These are phyloP conservation scores for Rhododendron mucronatum DNA, from an alignment of 148 eudicot genomes.

Conservation along the genomic window DNA sequence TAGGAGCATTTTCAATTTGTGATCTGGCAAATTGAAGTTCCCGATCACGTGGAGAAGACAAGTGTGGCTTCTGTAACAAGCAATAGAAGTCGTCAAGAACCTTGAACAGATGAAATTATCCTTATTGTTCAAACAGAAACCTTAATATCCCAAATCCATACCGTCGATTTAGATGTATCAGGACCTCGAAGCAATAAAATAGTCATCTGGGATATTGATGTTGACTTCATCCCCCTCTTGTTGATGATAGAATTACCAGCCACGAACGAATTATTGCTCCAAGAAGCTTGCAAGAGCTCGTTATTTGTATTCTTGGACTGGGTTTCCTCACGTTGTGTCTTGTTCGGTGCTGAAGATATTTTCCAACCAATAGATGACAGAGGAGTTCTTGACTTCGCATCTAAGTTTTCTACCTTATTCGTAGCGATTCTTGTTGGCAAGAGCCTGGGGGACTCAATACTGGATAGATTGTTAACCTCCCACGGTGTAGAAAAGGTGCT, in stretches of 20 bases:
- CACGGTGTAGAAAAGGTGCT: not conserved
- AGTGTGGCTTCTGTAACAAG: conserved; percentile 33
- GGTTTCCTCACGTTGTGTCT: not conserved
- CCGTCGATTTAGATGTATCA: conserved; percentile 27
- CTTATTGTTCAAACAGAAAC: not conserved
- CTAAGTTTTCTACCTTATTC: not conserved
- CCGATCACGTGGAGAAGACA: conserved; percentile 45
- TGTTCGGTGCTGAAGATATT: not conserved
- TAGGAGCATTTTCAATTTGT: conserved; percentile 52
- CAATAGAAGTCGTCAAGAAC: conserved; percentile 2
- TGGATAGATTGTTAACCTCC: not conserved
- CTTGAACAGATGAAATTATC: not conserved
- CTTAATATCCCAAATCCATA: conserved; percentile 20
- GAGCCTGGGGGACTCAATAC: not conserved
- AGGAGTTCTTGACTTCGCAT: conserved; percentile 16
- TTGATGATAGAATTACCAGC: conserved; percentile 26
- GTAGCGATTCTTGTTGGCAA: not conserved
- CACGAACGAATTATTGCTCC: conserved; percentile 19
- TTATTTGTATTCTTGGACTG: not conserved
- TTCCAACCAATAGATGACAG: conserved; percentile 10
- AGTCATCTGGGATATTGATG: conserved; percentile 50
- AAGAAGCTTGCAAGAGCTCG: conserved; percentile 9
- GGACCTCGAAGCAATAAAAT: conserved; percentile 32
- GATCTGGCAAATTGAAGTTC: conserved; percentile 52
- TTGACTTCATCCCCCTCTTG: conserved; percentile 31